Conservation (phyloP, 2,329 filamentous ascomycete species). For the Fusarium marasasianum region DNA sequence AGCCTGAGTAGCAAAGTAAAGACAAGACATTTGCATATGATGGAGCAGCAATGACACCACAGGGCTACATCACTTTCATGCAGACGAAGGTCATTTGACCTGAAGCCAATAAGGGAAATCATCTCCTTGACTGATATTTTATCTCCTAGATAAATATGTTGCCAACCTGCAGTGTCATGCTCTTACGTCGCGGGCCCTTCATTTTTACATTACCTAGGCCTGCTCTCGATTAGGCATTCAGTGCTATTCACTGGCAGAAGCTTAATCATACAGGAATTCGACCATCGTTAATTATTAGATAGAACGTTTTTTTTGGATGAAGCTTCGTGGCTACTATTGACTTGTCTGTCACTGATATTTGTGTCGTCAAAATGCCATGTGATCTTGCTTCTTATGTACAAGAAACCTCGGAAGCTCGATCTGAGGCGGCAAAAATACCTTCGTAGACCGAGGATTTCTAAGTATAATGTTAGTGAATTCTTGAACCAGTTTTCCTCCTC, state of each 20-base stretch:
- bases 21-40: constrained; percentile 1
- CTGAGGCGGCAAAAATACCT: not conserved
- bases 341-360: not conserved
- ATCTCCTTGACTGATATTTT: not conserved
- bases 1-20: not conserved
- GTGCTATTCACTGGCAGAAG: not conserved
- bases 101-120: not conserved
- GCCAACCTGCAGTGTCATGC: not conserved
- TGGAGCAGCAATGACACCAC: not conserved
- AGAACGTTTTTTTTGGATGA: not conserved
- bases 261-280: not conserved
- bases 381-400: not conserved
- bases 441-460: not conserved
- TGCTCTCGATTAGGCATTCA: not conserved
- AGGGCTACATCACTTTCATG: not conserved
- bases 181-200: not conserved
- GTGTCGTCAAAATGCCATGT: not conserved
- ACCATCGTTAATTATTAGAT: not conserved
- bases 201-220: not conserved
- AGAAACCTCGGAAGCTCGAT: not conserved
- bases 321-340: not conserved
- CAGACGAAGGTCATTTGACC: not conserved
- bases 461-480: not conserved
- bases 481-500: not conserved
- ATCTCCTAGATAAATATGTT: not conserved